Percentiles rank a stretch among this genome's conserved stretches.
These are phyloP conservation scores for Colletotrichum trifolii DNA, from an alignment of 2,329 filamentous ascomycete species.

Conservation along the genomic window DNA sequence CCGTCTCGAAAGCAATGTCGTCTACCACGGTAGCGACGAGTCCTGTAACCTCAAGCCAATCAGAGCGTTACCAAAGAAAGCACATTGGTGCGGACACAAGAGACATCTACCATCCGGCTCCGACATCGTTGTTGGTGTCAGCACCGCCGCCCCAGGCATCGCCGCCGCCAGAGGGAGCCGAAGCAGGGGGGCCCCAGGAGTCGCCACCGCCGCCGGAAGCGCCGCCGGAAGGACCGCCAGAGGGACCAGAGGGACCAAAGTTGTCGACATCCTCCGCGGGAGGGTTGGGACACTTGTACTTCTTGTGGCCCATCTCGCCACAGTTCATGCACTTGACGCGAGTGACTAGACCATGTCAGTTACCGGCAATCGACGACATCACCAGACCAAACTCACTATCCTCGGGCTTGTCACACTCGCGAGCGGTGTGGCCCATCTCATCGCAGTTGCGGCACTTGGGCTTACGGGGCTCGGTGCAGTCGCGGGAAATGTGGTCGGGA, in stretches of 20 bases:
- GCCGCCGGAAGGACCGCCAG: constrained; percentile 11
- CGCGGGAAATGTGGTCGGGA: constrained; percentile 67
- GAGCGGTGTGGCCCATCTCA: constrained; percentile 69
- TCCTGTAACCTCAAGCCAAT: constrained; percentile 27
- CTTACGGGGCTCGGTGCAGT: constrained; percentile 58
- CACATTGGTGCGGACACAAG: not conserved
- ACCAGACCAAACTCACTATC: constrained; percentile 55
- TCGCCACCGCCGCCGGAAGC: constrained; percentile 23
- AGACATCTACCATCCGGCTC: constrained; percentile 29
- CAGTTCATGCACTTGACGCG: constrained; percentile 71
- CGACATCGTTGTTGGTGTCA: not conserved
- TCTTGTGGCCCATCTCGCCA: constrained; percentile 57
- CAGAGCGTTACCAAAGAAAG: constrained; percentile 19
- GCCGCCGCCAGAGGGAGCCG: constrained; percentile 13
- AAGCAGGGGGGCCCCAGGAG: constrained; percentile 8
- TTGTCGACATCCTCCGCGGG: constrained; percentile 41
- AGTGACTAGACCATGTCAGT: constrained; percentile 49
- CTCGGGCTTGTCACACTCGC: constrained; percentile 70
- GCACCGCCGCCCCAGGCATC: constrained; percentile 6
- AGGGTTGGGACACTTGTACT: constrained; percentile 51
- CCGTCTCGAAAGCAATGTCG: constrained; percentile 30
- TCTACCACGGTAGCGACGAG: constrained; percentile 28
- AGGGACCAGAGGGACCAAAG: constrained; percentile 11
- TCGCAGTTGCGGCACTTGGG: constrained; percentile 72
- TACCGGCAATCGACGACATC: constrained; percentile 32